phyloP scores from a whole-genome alignment of 2,329 filamentous ascomycete species.

The Hymenoscyphus linearis region DNA sequence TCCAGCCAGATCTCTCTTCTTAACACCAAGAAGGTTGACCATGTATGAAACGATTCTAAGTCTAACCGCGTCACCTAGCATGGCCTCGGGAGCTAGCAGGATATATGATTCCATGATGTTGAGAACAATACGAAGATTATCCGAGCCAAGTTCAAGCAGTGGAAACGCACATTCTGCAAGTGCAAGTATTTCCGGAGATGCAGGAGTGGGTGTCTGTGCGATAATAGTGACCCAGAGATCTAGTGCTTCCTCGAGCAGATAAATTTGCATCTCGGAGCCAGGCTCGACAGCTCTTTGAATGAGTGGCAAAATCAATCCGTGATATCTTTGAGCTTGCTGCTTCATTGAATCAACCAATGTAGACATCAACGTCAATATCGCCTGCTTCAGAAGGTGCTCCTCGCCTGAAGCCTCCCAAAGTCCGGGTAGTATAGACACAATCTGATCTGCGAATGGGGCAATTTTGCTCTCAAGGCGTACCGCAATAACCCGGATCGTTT shows the following conservation, averaged over 20 bases:
- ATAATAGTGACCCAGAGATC: conserved; percentile 82
- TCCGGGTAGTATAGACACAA: conserved; percentile 72
- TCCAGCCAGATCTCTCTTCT: conserved; percentile 52
- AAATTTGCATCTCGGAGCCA: conserved; percentile 68
- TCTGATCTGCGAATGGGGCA: conserved; percentile 65
- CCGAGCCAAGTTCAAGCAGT: conserved; percentile 60
- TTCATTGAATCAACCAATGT: conserved; percentile 85
- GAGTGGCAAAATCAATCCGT: conserved; percentile 74
- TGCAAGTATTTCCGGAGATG: conserved; percentile 55
- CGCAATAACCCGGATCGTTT: conserved; percentile 78
- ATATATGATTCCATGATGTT: conserved; percentile 67
- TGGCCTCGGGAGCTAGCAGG: conserved; percentile 61
- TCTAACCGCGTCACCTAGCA: conserved; percentile 52
- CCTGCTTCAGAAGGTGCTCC: conserved; percentile 89
- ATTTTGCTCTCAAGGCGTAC: conserved; percentile 73
- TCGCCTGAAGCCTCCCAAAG: conserved; percentile 78
- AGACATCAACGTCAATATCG: conserved; percentile 79
- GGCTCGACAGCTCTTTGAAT: conserved; percentile 75
- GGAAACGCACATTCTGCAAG: conserved; percentile 60
- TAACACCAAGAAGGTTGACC: conserved; percentile 45
- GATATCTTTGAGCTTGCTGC: conserved; percentile 69
- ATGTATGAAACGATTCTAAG: conserved; percentile 45
- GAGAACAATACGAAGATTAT: conserved; percentile 56
- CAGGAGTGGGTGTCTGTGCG: conserved; percentile 56
- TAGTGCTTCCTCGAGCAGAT: conserved; percentile 85